These are phyloP conservation scores for Huntiella decipiens DNA, from an alignment of 2,329 filamentous ascomycete species.

Conservation along the genomic window DNA sequence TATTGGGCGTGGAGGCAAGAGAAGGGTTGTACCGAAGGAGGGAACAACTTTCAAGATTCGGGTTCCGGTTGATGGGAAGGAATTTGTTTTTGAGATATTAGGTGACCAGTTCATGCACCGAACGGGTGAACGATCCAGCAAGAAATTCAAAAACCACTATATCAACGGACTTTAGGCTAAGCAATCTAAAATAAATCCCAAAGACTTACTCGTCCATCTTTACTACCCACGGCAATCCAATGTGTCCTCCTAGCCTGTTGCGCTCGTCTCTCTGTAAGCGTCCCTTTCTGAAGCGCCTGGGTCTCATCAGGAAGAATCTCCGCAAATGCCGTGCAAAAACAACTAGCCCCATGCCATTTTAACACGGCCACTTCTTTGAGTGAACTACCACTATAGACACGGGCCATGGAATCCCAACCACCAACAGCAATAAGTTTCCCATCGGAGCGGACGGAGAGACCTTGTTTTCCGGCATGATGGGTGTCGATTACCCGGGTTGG, in stretches of 20 bases:
- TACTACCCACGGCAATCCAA: conserved; percentile 79
- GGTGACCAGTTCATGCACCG: conserved; percentile 74
- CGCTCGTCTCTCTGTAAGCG: conserved; percentile 43
- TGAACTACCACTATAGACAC: conserved; percentile 64
- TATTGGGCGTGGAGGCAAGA: conserved; percentile 47
- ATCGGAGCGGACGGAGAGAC: conserved; percentile 57
- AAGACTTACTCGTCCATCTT: conserved; percentile 85
- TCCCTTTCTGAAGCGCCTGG: not conserved
- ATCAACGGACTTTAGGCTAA: conserved; percentile 46
- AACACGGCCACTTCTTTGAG: conserved; percentile 79
- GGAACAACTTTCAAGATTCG: conserved; percentile 67
- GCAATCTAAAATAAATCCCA: conserved; percentile 75
- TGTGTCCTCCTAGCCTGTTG: conserved; percentile 51
- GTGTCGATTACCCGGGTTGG: conserved; percentile 51
- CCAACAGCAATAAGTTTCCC: conserved; percentile 72
- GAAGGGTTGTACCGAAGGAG: conserved; percentile 78
- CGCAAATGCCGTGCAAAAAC: conserved; percentile 64
- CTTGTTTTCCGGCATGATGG: conserved; percentile 80
- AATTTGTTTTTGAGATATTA: conserved; percentile 63
- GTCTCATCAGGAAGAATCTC: conserved; percentile 16
- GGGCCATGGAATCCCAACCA: conserved; percentile 70
- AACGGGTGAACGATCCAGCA: conserved; percentile 68
- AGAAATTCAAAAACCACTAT: conserved; percentile 79
- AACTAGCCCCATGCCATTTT: conserved; percentile 84
- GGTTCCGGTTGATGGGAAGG: conserved; percentile 28